Base-by-base conservation (phyloP, 1,139 yeast species). In the Spathaspora sp. region DNA sequence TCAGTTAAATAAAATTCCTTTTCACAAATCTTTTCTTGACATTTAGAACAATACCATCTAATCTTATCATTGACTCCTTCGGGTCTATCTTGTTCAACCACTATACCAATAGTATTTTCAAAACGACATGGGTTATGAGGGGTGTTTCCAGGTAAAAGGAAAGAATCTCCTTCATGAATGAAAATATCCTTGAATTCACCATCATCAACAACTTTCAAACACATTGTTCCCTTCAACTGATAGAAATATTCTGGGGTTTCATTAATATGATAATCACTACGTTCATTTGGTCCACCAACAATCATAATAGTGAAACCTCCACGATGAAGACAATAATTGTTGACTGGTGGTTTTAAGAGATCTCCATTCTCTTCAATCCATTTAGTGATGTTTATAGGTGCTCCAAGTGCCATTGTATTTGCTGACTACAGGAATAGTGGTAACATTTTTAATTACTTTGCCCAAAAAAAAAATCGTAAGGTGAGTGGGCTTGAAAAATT, bases 181-280 rank as follows among this genome's bases (percentile, higher is more conserved):
- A 78, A 71, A 29, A 91, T 76, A 56, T 89, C 96, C 56, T 72
- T 79, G 66, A 91, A 90, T 48, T 76, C 76, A 0, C 90, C 95
- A 4, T 66, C 71, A 56, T 90, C 97, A 1, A 90, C 96, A 1
- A 91, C 96, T 56, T 81, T 83, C 52, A 91, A 74, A 26, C 88
- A 79, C 96, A 91, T 90, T 29, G 76, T 72, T 2, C 97, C 97
- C 64, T 89, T 88, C 61, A 86, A 78, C 73, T 86, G 95, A 64
- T 86, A 84, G 64, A 91, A 91, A 79, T 90, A 91, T 59, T 90
- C 97, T 0, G 97, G 97, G 0, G 97, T 91, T 57, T 89, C 95
- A 60, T 91, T 91, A 45, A 91, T 80, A 61, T 91, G 98, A 64
- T 89, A 91, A 61, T 91, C 97, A 0, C 96, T 89, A 50, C 97